A percentile compares a stretch with the other conserved stretches of the same genome.
Conservation (phyloP, 176 grass and related monocot species). For the Aegilops longissima region DNA sequence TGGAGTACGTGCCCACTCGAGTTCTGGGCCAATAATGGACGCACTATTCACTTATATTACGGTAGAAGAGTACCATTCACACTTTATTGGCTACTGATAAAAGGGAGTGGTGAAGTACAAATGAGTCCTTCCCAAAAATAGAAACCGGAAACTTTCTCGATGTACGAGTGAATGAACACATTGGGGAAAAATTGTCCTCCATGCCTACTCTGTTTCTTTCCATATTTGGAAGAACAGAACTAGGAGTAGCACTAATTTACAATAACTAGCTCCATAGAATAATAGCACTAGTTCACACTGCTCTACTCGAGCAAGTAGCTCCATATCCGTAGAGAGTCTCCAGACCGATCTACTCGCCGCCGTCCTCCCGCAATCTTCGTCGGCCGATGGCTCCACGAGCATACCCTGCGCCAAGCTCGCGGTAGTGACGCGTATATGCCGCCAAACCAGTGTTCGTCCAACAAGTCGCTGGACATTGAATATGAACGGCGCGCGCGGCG, state of each 20-base stretch:
- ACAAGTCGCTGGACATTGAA: background rate
- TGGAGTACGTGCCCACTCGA: too few species aligned
- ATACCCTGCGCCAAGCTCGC: constrained; percentile 47
- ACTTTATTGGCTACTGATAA: background rate
- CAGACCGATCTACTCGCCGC: too few species aligned
- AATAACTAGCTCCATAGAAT: too few species aligned
- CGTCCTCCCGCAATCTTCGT: constrained; percentile 20
- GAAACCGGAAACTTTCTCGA: background rate
- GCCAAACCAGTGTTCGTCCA: constrained; percentile 12
- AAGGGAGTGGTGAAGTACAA: background rate
- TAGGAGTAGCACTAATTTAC: too few species aligned
- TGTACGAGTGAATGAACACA: background rate
- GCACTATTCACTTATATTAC: too few species aligned
- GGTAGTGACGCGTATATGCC: constrained; percentile 42
- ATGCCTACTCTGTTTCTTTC: background rate
- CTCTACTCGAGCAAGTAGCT: constrained; percentile 18
- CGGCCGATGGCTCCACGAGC: constrained; percentile 40
- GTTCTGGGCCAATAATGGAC: too few species aligned
- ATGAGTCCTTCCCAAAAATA: background rate
- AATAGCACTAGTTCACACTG: background rate
- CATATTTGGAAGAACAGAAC: background rate
- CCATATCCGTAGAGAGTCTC: constrained; percentile 28
- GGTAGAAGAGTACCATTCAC: background rate
- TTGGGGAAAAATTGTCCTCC: background rate
- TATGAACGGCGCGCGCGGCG: background rate